phyloP scores from a whole-genome alignment of 2,329 filamentous ascomycete genomes.

The Fusarium sp. region DNA sequence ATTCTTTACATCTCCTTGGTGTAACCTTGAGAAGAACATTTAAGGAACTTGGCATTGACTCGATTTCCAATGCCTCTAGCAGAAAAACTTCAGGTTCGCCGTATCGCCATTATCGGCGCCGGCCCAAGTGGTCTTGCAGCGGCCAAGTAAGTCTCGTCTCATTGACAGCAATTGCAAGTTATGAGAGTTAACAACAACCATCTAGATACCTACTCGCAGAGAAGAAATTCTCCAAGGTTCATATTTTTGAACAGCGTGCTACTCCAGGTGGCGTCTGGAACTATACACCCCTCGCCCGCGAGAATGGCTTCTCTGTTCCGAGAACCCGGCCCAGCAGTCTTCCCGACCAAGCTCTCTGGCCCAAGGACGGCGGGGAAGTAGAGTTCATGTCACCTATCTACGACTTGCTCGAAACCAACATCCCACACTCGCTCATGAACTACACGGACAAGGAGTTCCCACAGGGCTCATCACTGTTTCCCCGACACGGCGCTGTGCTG shows the following conservation, averaged over 20 bases:
- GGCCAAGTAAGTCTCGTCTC: slow-evolving; percentile 50
- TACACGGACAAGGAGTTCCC: slow-evolving; percentile 73
- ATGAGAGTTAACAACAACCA: background rate
- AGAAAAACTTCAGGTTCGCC: slow-evolving; percentile 50
- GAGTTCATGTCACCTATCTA: slow-evolving; percentile 78
- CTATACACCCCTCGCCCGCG: slow-evolving; percentile 56
- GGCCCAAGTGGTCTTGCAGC: slow-evolving; percentile 76
- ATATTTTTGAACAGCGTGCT: slow-evolving; percentile 76
- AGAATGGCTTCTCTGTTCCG: slow-evolving; percentile 43
- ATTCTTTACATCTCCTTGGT: background rate
- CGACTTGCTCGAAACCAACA: slow-evolving; percentile 78
- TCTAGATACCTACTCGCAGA: slow-evolving; percentile 74
- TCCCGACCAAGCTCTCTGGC: slow-evolving; percentile 56
- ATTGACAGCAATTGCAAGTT: background rate
- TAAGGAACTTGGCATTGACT: background rate
- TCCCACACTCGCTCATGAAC: slow-evolving; percentile 76
- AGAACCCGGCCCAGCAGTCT: slow-evolving; percentile 44
- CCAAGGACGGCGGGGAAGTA: slow-evolving; percentile 45
- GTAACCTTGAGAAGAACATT: background rate
- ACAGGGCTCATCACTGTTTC: slow-evolving; percentile 71
- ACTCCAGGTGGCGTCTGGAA: slow-evolving; percentile 79
- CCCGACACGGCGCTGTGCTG: slow-evolving; percentile 70
- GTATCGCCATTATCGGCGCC: slow-evolving; percentile 77
- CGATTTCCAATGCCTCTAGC: slow-evolving; percentile 21
- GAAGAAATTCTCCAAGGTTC: slow-evolving; percentile 69